Evolutionary conservation across 129 eudicot genomes (phyloP).

Genomic region (Centrapalus pauciflorus): DNA sequence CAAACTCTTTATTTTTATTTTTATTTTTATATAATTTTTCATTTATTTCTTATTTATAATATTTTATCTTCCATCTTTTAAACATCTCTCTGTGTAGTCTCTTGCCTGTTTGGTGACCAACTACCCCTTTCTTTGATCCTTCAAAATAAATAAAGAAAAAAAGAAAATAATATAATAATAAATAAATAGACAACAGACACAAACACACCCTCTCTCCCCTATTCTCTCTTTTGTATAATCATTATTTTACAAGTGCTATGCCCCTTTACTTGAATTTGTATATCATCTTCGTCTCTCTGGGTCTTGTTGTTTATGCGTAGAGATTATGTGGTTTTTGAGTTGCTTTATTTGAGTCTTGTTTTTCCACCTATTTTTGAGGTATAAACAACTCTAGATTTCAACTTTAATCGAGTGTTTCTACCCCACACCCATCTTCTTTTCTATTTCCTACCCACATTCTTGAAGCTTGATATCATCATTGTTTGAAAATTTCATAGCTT

Average conservation of each 20-base stretch:
- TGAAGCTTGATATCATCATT: slow-evolving; percentile 44
- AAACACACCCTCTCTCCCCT: slow-evolving; percentile 16
- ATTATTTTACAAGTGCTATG: slow-evolving; percentile 16
- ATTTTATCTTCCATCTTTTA: slow-evolving; percentile 12
- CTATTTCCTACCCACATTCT: slow-evolving; percentile 28
- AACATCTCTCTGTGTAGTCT: slow-evolving; percentile 13
- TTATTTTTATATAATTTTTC: slow-evolving; percentile 12
- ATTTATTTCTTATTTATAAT: too few species aligned
- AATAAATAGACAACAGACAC: neutral
- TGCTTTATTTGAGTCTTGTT: slow-evolving; percentile 22
- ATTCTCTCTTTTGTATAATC: slow-evolving; percentile 19
- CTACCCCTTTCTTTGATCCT: slow-evolving; percentile 25
- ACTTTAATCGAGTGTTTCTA: slow-evolving; percentile 33
- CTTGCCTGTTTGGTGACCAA: slow-evolving; percentile 29
- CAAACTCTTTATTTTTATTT: slow-evolving; percentile 31
- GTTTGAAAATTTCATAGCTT: slow-evolving; percentile 17
- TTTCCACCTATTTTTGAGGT: slow-evolving; percentile 24
- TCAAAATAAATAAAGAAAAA: neutral
- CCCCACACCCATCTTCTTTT: slow-evolving; percentile 26
- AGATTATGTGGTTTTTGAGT: slow-evolving; percentile 11
- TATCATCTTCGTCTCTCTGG: slow-evolving; percentile 21
- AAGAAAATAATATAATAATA: neutral
- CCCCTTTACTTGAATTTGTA: slow-evolving; percentile 29
- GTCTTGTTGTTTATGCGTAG: slow-evolving; percentile 16
- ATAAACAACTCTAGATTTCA: slow-evolving; percentile 17